Conservation (phyloP, 305 asterid genomes). For the Fraxinus floribunda region DNA sequence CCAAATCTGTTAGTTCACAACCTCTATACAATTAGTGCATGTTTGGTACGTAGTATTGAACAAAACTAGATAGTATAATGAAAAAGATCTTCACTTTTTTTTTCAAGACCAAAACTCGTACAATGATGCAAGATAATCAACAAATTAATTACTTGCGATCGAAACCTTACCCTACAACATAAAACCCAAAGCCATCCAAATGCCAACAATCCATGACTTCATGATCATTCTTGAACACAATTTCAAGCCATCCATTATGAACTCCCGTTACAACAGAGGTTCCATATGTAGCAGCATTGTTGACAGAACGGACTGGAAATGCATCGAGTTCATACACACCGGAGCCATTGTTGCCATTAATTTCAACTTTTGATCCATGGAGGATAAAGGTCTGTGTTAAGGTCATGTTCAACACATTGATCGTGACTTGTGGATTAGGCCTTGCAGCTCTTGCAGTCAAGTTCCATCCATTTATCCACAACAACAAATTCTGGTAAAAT, state of each 20-base stretch:
- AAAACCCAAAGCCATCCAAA: slow-evolving; percentile 69
- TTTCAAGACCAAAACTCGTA: not conserved
- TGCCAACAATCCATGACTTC: slow-evolving; percentile 58
- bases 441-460: slow-evolving; percentile 69
- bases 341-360: slow-evolving; percentile 46
- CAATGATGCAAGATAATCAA: not conserved
- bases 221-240: slow-evolving; percentile 50
- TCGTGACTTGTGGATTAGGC: slow-evolving; percentile 77
- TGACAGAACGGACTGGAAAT: slow-evolving; percentile 45
- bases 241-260: slow-evolving; percentile 71
- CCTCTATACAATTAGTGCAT: not conserved
- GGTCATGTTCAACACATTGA: slow-evolving; percentile 64
- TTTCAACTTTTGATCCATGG: slow-evolving; percentile 34
- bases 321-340: slow-evolving; percentile 59
- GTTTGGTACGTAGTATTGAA: not conserved
- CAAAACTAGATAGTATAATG: not conserved
- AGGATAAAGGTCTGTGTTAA: slow-evolving; percentile 63
- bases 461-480: slow-evolving; percentile 47
- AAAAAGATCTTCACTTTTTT: not conserved
- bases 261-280: slow-evolving; percentile 54
- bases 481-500: not conserved
- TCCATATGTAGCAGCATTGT: slow-evolving; percentile 23
- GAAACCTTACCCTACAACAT: slow-evolving; percentile 59
- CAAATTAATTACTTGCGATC: not conserved
- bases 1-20: slow-evolving; percentile 29